A percentile compares a stretch with the other conserved stretches of the same genome.
phyloP scores from a whole-genome alignment of 2,329 filamentous ascomycete species.

The Fusarium tricinctum region DNA sequence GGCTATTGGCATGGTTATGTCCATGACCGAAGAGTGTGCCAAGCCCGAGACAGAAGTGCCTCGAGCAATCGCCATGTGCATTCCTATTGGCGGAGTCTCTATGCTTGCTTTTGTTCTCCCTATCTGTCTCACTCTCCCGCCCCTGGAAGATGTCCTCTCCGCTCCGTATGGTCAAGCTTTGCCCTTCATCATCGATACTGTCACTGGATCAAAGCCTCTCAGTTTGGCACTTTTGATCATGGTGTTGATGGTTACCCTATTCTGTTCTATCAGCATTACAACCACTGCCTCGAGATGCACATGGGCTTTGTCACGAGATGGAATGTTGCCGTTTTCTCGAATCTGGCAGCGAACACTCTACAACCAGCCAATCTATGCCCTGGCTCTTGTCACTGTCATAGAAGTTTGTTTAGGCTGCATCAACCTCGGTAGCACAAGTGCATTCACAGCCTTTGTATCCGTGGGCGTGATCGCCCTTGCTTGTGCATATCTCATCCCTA shows the following conservation, averaged over 20 bases:
- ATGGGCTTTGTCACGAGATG: neutral
- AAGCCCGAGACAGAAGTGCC: conserved; percentile 7
- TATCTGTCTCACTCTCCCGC: neutral
- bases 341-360: neutral
- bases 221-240: neutral
- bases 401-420: neutral
- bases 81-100: neutral
- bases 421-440: conserved; percentile 6
- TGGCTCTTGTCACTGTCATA: neutral
- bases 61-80: neutral
- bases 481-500: neutral
- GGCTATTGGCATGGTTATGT: neutral
- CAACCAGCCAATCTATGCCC: neutral
- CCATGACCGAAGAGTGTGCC: conserved; percentile 10
- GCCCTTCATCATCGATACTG: neutral
- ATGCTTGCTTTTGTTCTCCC: conserved; percentile 8
- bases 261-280: neutral
- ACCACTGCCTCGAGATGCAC: neutral
- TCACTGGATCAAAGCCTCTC: neutral
- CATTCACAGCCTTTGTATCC: conserved; percentile 7
- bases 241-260: neutral
- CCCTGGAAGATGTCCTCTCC: neutral
- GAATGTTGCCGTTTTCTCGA: neutral
- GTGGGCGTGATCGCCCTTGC: neutral
- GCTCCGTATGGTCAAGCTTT: conserved; percentile 5